Base-by-base conservation (phyloP, 169 alveolate species). In the Miamiensis avidus region DNA sequence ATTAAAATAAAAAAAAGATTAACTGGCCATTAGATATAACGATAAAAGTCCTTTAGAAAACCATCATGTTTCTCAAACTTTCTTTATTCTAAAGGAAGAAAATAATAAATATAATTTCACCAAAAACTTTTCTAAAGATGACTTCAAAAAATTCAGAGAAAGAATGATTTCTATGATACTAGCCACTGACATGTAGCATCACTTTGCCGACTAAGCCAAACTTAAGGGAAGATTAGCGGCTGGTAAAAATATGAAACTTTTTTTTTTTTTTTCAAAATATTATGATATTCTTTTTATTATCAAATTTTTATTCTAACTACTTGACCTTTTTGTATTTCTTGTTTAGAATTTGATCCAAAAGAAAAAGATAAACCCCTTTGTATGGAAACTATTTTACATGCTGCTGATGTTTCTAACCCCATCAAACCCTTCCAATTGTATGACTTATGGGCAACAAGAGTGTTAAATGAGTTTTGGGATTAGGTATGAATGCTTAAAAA, bases 41-140 rank as follows among this genome's bases (percentile, higher is more conserved):
- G 95, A 92, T 85, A 79, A 75, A 79, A 84, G 90, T 78, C 88
- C 91, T 82, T 82, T 92, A 69, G 95, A 92, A 89, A 83, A 89
- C 83, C 90, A 84, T 88, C 95, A 92, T 85, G 78, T 92, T 0
- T 82, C 83, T 79, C 65, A 93, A 27, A 87, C 90, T 32, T 82
- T 79, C 73, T 84, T 87, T 34, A 88, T 83, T 29, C 83, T 76
- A 64, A 33, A 81, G 33, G 65, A 82, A 82, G 75, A 77, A 4
- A 86, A 85, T 65, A 49, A 49, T 20, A 49, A 49, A 49, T 79
- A 34, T 29, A 82, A 92, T 76, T 82, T 92, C 20, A 84, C 89
- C 77, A 34, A 65, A 0, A 81, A 84, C 26, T 34, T 92, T 0
- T 76, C 87, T 28, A 34, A 82, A 33, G 73, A 89, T 27, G 86